These are phyloP conservation scores for Salicornia ramosissima DNA, from an alignment of 148 eudicot species.

Conservation along the genomic window DNA sequence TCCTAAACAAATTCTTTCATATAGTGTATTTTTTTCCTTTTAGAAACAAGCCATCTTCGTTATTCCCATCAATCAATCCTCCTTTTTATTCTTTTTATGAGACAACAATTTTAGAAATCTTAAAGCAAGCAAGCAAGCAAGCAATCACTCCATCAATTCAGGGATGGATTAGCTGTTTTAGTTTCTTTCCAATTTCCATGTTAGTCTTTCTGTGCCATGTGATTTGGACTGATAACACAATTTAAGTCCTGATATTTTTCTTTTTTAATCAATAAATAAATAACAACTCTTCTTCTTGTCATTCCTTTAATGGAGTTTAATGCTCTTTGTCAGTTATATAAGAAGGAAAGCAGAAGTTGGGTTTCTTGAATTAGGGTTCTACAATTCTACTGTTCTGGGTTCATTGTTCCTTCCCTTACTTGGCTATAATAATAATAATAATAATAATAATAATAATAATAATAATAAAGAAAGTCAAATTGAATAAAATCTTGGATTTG, in stretches of 20 bases:
- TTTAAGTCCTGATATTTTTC: constrained; percentile 7
- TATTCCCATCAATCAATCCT: too few relatives aligned
- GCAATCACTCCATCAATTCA: constrained; percentile 19
- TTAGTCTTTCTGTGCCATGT: constrained; percentile 21
- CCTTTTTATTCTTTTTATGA: too few relatives aligned
- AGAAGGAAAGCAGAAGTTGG: not conserved
- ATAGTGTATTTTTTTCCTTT: too few relatives aligned
- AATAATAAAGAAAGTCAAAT: too few relatives aligned
- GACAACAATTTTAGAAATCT: too few relatives aligned
- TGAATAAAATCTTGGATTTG: constrained; percentile 3
- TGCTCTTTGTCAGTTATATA: constrained; percentile 8
- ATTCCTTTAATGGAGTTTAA: constrained; percentile 14
- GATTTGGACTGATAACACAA: constrained; percentile 14
- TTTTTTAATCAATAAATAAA: too few relatives aligned
- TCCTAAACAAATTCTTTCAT: too few relatives aligned
- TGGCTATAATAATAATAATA: too few relatives aligned
- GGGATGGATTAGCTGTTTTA: constrained; percentile 21
- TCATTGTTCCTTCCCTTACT: not conserved
- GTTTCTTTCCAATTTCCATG: constrained; percentile 13
- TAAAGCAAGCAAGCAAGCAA: too few relatives aligned
- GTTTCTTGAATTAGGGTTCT: constrained; percentile 17
- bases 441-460: too few relatives aligned
- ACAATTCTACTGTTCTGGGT: not conserved
- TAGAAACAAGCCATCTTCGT: too few relatives aligned
- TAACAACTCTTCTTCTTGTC: not conserved